Base-by-base conservation (phyloP, 2,329 filamentous ascomycete species). In the Alternaria sp. region DNA sequence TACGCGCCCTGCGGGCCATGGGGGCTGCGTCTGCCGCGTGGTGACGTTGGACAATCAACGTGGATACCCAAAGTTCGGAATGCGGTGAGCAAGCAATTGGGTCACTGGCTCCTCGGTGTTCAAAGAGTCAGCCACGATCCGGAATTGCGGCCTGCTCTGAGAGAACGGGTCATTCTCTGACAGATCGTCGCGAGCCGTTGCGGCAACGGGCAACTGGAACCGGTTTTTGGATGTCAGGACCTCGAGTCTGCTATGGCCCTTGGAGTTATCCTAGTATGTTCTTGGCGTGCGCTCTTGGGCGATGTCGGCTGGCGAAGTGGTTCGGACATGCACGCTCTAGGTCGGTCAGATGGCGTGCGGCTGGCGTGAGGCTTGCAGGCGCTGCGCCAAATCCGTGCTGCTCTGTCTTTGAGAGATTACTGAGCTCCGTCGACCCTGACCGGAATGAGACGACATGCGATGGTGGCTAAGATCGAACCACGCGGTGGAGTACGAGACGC, bases 181-280 rank as follows among this genome's bases (percentile, higher is more conserved):
- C 53, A 64, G 59, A 75, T 76, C 69, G 64, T 63, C 65, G 61
- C 65, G 65, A 66, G 65, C 70, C 71, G 72, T 68, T 53, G 60
- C 72, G 70, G 69, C 70, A 71, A 68, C 64, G 64, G 63, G 61
- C 68, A 70, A 73, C 68, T 71, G 71, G 71, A 75, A 75, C 66
- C 51, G 66, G 66, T 64, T 69, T 66, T 72, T 70, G 58, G 63
- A n/a, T 12, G 14, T n/a, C 10, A 28, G 37, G 20, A 43, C 62
- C 61, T 37, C 11, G 23, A 37, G 23, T 53, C 20, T 50, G 14
- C 47, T 57, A 60, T 44, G 41, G 10, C 30, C 55, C 55, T 56
- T 30, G 60, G 50, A 23, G 26, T 26, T 41, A 55, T 61, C 21
- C 41, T 53, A 11, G 18, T 53, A 25, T 47, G n/a, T 58, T 54